Evolutionary conservation across 805 yeast species (phyloP).

Genomic region (Candida gorgasii): DNA sequence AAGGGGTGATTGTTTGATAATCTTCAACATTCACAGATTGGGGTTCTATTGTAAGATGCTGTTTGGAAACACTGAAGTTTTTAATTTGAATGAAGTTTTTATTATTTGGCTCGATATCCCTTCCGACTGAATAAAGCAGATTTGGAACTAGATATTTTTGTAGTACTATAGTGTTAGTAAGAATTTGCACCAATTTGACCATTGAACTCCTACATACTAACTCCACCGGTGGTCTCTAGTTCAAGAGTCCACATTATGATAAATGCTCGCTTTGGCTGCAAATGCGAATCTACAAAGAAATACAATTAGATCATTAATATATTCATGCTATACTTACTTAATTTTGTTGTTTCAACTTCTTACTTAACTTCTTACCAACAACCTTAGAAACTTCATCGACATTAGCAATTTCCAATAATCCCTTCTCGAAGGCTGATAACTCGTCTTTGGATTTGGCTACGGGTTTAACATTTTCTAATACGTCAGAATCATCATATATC

Average conservation of each 20-base stretch:
- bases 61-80: conserved; percentile 14
- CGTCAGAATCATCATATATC: conserved; percentile 51
- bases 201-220: conserved; percentile 7
- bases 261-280: conserved; percentile 4
- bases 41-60: conserved; percentile 13
- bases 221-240: background rate
- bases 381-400: conserved; percentile 68
- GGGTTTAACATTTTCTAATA: conserved; percentile 25
- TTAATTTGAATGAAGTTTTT: conserved; percentile 2
- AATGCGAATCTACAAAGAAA: background rate
- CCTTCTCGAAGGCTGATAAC: conserved; percentile 66
- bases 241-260: conserved; percentile 11
- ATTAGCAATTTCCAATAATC: conserved; percentile 78
- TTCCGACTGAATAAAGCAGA: conserved; percentile 1
- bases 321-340: background rate
- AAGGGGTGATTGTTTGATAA: conserved; percentile 2
- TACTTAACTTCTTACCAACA: conserved; percentile 55
- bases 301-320: background rate
- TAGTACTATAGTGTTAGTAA: conserved; percentile 4
- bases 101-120: conserved; percentile 1
- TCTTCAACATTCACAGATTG: conserved; percentile 5
- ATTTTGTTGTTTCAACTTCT: conserved; percentile 16
- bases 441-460: conserved; percentile 28
- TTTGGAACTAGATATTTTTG: background rate
- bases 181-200: too few species aligned